A percentile compares a stretch with the other conserved stretches of the same genome.
These are phyloP conservation scores for Isatis tinctoria DNA, from an alignment of 345 rosid species.

Conservation along the genomic window DNA sequence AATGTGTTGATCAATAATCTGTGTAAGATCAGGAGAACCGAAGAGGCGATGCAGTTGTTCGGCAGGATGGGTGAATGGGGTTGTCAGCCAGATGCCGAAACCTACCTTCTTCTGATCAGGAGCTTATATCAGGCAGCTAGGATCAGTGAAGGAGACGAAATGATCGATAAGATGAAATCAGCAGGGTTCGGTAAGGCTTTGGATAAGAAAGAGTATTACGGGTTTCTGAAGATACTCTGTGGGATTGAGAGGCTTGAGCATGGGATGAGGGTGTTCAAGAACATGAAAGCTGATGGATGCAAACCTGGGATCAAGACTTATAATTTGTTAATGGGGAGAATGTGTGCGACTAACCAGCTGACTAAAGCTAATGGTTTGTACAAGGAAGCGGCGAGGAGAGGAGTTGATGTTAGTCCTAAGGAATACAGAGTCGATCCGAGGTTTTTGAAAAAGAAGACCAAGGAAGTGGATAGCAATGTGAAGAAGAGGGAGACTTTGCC, in stretches of 20 bases:
- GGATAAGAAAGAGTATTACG: constrained; percentile 62
- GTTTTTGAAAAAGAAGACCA: constrained; percentile 62
- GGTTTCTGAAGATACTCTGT: constrained; percentile 70
- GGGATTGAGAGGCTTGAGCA: constrained; percentile 98
- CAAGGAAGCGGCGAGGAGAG: constrained; percentile 61
- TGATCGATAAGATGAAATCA: constrained; percentile 89
- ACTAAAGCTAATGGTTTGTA: constrained; percentile 74
- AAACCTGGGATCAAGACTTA: constrained; percentile 78
- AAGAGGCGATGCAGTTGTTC: constrained; percentile 77
- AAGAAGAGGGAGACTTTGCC: constrained; percentile 93
- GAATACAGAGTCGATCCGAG: constrained; percentile 61
- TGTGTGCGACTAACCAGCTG: constrained; percentile 61
- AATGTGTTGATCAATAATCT: constrained; percentile 69
- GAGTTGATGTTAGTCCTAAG: constrained; percentile 65
- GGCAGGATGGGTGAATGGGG: constrained; percentile 83
- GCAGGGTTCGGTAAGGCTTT: constrained; percentile 55
- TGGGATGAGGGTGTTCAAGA: constrained; percentile 73
- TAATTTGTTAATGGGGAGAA: constrained; percentile 75
- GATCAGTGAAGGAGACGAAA: constrained; percentile 85
- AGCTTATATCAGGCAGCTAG: constrained; percentile 92
- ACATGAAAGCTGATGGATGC: constrained; percentile 72
- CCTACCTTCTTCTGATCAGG: constrained; percentile 58
- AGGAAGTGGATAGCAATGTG: constrained; percentile 50
- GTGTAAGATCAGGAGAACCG: constrained; percentile 77
- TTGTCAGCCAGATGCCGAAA: constrained; percentile 60